Base-by-base conservation (phyloP, 495 filamentous ascomycete species). In the Cercophora sp. region DNA sequence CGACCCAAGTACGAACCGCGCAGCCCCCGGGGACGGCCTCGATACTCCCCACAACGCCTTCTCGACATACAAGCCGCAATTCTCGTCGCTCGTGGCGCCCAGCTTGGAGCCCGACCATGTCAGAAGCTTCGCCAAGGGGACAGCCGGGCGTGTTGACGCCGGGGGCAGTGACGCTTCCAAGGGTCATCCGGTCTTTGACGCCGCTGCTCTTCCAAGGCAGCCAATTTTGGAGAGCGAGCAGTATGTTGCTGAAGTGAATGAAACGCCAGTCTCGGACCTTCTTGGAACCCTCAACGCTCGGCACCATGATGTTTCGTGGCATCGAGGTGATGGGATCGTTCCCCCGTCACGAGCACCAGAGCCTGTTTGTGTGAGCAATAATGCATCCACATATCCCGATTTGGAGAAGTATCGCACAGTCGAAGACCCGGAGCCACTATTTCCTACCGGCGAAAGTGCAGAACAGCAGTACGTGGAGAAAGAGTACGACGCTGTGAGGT, bases 51-150 rank as follows among this genome's bases (percentile, higher is more conserved):
- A 61, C 26, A 63, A 64, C 18, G 54, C 62, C 8, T 73, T 73
- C 58, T 66, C 64, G 47, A 48, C 61, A 0, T 74, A 76, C 34
- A 59, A 59, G 15, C 67, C 71, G 3, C 71, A 74, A 46, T 74
- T 68, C 24, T 57, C 67, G 11, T 20, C 51, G 0, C 48, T 62
- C n/a, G n/a, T n/a, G n/a, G n/a, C n/a, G n/a, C n/a, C n/a, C n/a
- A n/a, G n/a, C n/a, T n/a, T n/a, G n/a, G n/a, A n/a, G n/a, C n/a
- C n/a, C n/a, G n/a, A n/a, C n/a, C n/a, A n/a, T n/a, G n/a, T n/a
- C n/a, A n/a, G n/a, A n/a, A n/a, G n/a, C n/a, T n/a, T n/a, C n/a
- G n/a, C n/a, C n/a, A n/a, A n/a, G n/a, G n/a, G n/a, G n/a, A n/a
- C n/a, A n/a, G n/a, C n/a, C n/a, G n/a, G n/a, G n/a, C n/a, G n/a